These are phyloP conservation scores for Naegleria lovaniensis DNA, from an alignment of 208 protist genomes.

Conservation along the genomic window DNA sequence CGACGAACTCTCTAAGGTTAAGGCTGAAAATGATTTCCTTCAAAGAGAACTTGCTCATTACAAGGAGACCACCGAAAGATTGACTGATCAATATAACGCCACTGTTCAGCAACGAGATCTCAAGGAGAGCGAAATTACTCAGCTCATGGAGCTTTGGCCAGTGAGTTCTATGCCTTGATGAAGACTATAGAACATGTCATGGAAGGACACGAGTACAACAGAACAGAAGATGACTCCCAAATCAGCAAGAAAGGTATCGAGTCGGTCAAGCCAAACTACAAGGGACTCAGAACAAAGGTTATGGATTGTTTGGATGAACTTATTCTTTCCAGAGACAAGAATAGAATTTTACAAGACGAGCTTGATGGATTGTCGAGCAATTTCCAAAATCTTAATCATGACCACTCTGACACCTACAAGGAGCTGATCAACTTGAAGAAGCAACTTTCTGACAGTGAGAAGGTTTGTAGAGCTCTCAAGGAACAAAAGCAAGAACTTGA, in stretches of 20 bases:
- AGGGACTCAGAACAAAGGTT: neutral
- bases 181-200: neutral
- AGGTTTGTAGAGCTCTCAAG: neutral
- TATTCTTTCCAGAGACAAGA: neutral
- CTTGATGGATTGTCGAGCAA: neutral
- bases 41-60: neutral
- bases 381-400: neutral
- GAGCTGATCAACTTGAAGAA: neutral
- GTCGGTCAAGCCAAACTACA: neutral
- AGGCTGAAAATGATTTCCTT: neutral
- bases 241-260: neutral
- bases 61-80: neutral
- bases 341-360: neutral
- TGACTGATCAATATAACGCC: neutral
- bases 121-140: neutral
- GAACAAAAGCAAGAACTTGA: constrained; percentile 1
- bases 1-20: neutral
- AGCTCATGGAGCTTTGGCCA: neutral
- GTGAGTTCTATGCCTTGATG: neutral
- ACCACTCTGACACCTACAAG: neutral
- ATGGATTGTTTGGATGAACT: neutral
- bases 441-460: neutral
- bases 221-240: neutral
- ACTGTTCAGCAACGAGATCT: neutral
- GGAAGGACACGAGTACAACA: neutral